phyloP scores from a whole-genome alignment of 2,329 filamentous ascomycete genomes.

The Ophiostoma populinum region DNA sequence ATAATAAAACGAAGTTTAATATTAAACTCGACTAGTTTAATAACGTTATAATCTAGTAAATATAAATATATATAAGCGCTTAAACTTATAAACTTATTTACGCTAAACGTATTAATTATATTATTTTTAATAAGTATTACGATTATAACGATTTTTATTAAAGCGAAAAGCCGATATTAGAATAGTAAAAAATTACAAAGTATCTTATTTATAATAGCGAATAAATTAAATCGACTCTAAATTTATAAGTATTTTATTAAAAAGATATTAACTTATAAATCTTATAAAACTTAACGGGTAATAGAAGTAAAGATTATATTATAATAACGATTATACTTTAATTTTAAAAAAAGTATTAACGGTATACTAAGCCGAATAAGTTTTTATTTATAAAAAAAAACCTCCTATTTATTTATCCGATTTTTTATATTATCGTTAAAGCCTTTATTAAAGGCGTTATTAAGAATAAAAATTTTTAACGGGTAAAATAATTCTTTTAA shows the following conservation, averaged over 20 bases:
- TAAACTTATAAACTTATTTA: background rate
- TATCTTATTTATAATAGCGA: background rate
- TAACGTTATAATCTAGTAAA: background rate
- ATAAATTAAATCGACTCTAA: background rate
- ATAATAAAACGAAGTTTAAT: background rate
- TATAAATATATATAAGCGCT: background rate
- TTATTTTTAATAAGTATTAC: background rate
- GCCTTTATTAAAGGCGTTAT: constrained; percentile 6
- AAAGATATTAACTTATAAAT: background rate
- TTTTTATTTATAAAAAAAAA: background rate
- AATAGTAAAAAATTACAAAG: background rate
- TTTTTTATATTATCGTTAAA: constrained; percentile 7
- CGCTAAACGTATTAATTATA: background rate
- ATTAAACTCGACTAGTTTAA: background rate
- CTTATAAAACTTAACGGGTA: background rate
- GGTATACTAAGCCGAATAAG: background rate
- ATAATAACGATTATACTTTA: background rate
- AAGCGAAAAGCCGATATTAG: background rate
- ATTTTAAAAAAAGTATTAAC: background rate
- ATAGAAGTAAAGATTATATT: background rate
- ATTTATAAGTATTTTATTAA: background rate
- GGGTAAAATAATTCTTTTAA: constrained; percentile 6
- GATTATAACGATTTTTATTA: background rate
- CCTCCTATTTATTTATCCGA: background rate
- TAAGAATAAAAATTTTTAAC: constrained; percentile 5